phyloP scores from a whole-genome alignment of 176 grass and related monocot species.

The Lolium multiflorum region DNA sequence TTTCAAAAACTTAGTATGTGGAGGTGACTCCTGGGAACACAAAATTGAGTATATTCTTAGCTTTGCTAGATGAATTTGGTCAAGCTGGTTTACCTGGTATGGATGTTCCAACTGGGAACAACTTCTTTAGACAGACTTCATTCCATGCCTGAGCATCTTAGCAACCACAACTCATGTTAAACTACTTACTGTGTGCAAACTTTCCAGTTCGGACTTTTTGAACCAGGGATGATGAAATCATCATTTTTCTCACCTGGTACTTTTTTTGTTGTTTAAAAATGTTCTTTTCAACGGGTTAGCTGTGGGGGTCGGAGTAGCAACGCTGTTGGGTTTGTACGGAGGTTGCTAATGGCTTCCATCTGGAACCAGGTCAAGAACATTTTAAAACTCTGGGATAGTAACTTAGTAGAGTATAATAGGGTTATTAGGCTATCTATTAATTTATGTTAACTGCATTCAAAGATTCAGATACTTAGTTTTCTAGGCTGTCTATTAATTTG shows the following conservation, averaged over 20 bases:
- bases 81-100: not conserved
- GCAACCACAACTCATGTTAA: not conserved
- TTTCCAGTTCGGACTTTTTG: constrained; percentile 11
- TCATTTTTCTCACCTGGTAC: not conserved
- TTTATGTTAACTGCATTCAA: not conserved
- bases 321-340: not conserved
- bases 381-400: not conserved
- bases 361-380: not conserved
- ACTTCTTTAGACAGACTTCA: not conserved
- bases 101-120: not conserved
- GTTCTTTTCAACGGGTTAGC: not conserved
- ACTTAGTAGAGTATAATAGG: constrained; percentile 1
- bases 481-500: not conserved
- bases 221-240: constrained; percentile 1
- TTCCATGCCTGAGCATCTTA: not conserved
- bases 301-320: not conserved
- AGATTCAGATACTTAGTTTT: constrained; percentile 15
- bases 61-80: constrained; percentile 4
- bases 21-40: not conserved
- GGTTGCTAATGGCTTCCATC: not conserved
- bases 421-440: not conserved
- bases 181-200: not conserved
- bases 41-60: constrained; percentile 20
- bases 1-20: not conserved
- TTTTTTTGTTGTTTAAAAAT: not conserved